Evolutionary conservation across 306 rosid genomes (phyloP), one percentile per base, ranked within the genome.

Genomic region (Acacia acuminata): DNA sequence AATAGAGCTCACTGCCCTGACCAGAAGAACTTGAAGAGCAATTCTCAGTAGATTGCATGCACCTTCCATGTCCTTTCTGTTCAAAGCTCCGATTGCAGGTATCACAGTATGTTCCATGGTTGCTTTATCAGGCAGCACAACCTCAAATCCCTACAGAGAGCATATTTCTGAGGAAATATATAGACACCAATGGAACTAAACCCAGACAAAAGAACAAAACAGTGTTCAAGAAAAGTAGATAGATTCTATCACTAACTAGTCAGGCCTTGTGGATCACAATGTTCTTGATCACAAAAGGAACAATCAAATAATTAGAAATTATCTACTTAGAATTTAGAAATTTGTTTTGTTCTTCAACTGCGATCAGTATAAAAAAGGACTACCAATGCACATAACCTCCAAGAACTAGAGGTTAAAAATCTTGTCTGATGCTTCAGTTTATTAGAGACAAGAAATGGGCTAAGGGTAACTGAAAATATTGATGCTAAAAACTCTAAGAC

Each of bases 11-110:
- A 87, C 94, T 45, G 91, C 98, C 77, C 94, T 89, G 70, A 92
- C 91, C 65, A 92, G 66, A 86, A 94, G 94, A 90, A 90, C 92
- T 79, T 89, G 94, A 79, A 94, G 91, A 1, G 93, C 93, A 63
- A 94, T 90, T 88, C 94, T 86, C 73, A 90, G 81, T 53, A 92
- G 90, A 79, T 90, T 94, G 78, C 85, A 82, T 34, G 97, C 94
- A 65, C 94, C 98, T 90, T 94, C 91, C 80, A 88, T 87, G 84
- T 94, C 98, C 34, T 90, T 90, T 85, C 94, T 82, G 78, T 85
- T 82, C 80, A 90, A 77, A 75, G 98, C 98, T 84, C 89, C 97
- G 67, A 79, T 83, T 53, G 94, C 92, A 58, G 97, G 97, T 85
- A 87, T 82, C 61, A 90, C 87, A 9, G 91, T 82, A 70, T 93